These are phyloP conservation scores for Mycena indigotica DNA, from an alignment of 768 basidiomycete genomes.

Conservation along the genomic window DNA sequence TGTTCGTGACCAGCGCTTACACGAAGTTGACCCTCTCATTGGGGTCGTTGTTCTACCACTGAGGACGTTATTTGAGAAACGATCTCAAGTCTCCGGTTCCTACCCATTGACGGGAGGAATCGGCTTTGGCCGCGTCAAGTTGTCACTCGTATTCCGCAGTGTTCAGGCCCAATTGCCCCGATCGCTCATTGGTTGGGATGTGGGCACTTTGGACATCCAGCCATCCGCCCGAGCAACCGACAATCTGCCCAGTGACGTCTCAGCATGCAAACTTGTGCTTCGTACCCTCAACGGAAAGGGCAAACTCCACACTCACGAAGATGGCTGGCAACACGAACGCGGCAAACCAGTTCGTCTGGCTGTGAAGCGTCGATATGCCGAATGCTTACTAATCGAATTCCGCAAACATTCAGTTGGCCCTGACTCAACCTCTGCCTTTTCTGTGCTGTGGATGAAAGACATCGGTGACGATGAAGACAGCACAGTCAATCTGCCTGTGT, in stretches of 20 bases:
- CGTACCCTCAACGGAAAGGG: conserved; percentile 40
- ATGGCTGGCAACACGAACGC: conserved; percentile 36
- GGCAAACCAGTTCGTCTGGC: conserved; percentile 37
- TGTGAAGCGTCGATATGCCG: conserved; percentile 43
- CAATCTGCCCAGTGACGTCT: conserved; percentile 37
- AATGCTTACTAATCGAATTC: conserved; percentile 42
- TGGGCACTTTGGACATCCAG: conserved; percentile 62
- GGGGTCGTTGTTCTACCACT: conserved; percentile 66
- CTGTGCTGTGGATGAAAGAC: conserved; percentile 47
- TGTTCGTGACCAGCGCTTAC: conserved; percentile 59
- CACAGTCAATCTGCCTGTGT: conserved; percentile 30
- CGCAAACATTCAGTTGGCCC: conserved; percentile 35
- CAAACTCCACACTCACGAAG: conserved; percentile 35
- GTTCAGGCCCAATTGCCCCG: conserved; percentile 61
- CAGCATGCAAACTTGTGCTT: conserved; percentile 42
- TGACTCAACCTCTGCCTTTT: conserved; percentile 39
- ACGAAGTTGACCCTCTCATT: conserved; percentile 67
- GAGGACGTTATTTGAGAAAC: conserved; percentile 46
- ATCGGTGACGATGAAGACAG: conserved; percentile 39
- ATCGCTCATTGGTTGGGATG: conserved; percentile 66
- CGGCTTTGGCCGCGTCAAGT: conserved; percentile 63
- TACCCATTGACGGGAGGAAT: conserved; percentile 72
- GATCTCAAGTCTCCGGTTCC: conserved; percentile 57
- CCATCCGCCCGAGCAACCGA: conserved; percentile 33
- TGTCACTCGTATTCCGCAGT: conserved; percentile 69